A percentile compares a stretch with the other conserved stretches of the same genome.
Evolutionary conservation across 2,329 filamentous ascomycete genomes (phyloP).

Genomic region (Fusarium setosum): DNA sequence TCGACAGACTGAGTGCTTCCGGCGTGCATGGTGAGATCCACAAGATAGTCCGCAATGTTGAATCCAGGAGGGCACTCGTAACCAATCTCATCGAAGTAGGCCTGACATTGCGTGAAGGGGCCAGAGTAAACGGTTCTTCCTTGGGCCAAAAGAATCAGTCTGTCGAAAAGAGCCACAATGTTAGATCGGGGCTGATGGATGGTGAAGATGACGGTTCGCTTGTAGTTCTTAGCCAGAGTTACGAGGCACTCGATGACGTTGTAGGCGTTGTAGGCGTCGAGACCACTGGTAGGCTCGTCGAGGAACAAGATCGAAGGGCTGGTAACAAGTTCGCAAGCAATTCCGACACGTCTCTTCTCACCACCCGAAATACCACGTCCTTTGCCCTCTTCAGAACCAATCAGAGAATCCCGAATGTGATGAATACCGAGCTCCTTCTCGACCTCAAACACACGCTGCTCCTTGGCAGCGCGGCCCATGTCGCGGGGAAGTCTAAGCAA

Average conservation of each 20-base stretch:
- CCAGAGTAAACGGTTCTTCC: conserved; percentile 95
- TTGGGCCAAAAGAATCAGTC: conserved; percentile 89
- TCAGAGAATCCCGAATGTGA: conserved; percentile 93
- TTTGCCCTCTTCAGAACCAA: conserved; percentile 94
- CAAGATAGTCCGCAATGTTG: conserved; percentile 98
- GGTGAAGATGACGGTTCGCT: conserved; percentile 96
- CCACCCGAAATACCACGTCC: conserved; percentile 96
- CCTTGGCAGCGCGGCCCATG: conserved; percentile 89
- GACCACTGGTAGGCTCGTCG: conserved; percentile 94
- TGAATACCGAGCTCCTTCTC: conserved; percentile 96
- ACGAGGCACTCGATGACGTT: conserved; percentile 98
- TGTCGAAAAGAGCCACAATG: conserved; percentile 96
- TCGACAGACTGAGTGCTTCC: conserved; percentile 68
- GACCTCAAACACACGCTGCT: conserved; percentile 90
- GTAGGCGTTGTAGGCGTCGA: conserved; percentile 97
- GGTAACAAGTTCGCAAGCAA: conserved; percentile 97
- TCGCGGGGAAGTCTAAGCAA: conserved; percentile 90
- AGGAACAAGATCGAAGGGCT: conserved; percentile 97
- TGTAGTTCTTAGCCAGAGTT: conserved; percentile 94
- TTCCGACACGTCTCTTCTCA: conserved; percentile 95
- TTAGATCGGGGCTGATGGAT: conserved; percentile 98
- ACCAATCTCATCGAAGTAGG: conserved; percentile 91
- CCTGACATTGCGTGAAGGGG: conserved; percentile 86
- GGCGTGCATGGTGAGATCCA: conserved; percentile 98
- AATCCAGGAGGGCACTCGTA: conserved; percentile 96